Base-by-base conservation (phyloP, 2,329 filamentous ascomycete genomes). In the Chaetomium sp. region DNA sequence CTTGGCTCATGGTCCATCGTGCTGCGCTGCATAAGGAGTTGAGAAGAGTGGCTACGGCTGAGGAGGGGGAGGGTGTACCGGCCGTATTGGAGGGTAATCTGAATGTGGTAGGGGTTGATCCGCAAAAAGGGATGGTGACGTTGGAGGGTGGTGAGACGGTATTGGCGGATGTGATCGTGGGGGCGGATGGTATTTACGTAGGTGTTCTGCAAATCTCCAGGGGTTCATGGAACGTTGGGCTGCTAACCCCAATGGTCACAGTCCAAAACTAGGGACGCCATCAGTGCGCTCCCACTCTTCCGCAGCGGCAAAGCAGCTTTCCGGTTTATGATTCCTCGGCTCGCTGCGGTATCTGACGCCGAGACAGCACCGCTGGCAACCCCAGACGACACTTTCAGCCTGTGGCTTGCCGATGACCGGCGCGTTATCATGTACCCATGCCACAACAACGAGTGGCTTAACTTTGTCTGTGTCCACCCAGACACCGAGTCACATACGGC, bases 221-320 rank as follows among this genome's bases (percentile, higher is more conserved):
- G 5, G 9, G 10, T 8, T 5, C 11, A 6, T 38, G n/a, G 32
- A 4, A 33, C 3, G 35, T 33, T 12, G n/a, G 6, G 6, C 3
- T 3, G 19, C 32, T 33, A 6, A 33, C 32, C 43, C 10, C 64
- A 5, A 10, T 5, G 8, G 61, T 65, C 1, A 59, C 63, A 62
- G 62, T 66, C 52, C 55, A 64, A 58, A 53, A 55, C 64, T 47
- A 9, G 71, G 59, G 43, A 61, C 57, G 58, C 57, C 0, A 56
- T 69, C 0, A 61, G 54, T 2, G 47, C 35, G 12, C 40, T 57
- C n/a, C 47, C 35, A 6, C 69, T 74, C 0, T 74, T 72, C 43
- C 69, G 72, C 1, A 75, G 73, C 1, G 80, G 79, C 8, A 80
- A 80, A 62, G 79, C 75, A 49, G 79, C 79, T 0, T 84, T 81